Evolutionary conservation across 176 grass and related monocot species (phyloP).

Genomic region (Juncus effusus): DNA sequence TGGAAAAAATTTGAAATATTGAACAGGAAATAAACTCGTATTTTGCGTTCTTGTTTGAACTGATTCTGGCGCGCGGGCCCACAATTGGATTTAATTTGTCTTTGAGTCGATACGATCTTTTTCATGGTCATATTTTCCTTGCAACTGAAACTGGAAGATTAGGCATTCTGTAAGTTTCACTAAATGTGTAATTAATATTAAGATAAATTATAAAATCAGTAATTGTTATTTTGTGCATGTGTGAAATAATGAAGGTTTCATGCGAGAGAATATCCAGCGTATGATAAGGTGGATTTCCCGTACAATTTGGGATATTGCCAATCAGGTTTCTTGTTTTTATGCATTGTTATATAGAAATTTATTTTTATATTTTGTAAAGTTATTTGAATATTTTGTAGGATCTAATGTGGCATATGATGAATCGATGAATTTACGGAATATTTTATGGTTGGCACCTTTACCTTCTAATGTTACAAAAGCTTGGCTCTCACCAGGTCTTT

Average conservation of each 20-base stretch:
- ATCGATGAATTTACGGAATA: conserved; percentile 84
- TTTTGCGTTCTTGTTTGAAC: conserved; percentile 80
- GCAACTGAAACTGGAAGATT: conserved; percentile 57
- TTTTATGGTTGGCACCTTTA: conserved; percentile 82
- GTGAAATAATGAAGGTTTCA: conserved; percentile 57
- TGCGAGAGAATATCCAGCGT: conserved; percentile 88
- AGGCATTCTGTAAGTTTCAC: conserved; percentile 68
- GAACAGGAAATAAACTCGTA: conserved; percentile 80
- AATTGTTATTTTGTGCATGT: conserved; percentile 8
- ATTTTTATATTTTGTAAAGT: conserved; percentile 1
- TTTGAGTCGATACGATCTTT: conserved; percentile 67
- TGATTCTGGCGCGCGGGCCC: conserved; percentile 59
- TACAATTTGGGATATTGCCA: conserved; percentile 84
- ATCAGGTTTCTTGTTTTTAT: conserved; percentile 39
- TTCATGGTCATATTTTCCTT: conserved; percentile 91
- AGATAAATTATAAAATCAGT: background rate
- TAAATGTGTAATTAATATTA: background rate
- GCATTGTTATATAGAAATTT: background rate
- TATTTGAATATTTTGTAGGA: conserved; percentile 34
- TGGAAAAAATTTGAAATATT: conserved; percentile 12
- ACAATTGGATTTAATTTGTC: conserved; percentile 71
- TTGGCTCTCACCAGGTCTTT: conserved; percentile 65
- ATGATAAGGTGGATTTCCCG: conserved; percentile 65
- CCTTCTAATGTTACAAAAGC: conserved; percentile 52
- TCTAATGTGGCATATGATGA: conserved; percentile 67